Evolutionary conservation across 768 basidiomycete genomes (phyloP).

Genomic region (Piloderma croceum): DNA sequence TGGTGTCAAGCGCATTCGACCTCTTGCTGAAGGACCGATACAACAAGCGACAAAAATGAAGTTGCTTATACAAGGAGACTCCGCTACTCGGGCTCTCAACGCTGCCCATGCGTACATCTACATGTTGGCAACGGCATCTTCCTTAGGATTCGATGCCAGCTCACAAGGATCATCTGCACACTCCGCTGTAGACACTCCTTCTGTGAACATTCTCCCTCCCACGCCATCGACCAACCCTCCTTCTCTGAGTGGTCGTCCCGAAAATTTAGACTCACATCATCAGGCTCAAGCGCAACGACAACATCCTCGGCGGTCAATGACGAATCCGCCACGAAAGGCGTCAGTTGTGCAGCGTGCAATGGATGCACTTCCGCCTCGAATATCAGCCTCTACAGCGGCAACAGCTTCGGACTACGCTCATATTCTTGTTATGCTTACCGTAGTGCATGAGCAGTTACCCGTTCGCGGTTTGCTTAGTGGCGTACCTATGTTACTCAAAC

Average conservation of each 20-base stretch:
- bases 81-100: conserved; percentile 67
- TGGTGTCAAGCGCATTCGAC: conserved; percentile 40
- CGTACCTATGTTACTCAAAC: conserved; percentile 79
- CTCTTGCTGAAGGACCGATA: conserved; percentile 43
- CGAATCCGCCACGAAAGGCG: conserved; percentile 46
- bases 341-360: conserved; percentile 51
- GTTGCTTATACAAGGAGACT: conserved; percentile 49
- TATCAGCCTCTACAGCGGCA: conserved; percentile 37
- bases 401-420: conserved; percentile 73
- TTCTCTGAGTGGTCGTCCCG: conserved; percentile 13
- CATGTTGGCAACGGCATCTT: conserved; percentile 66
- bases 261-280: conserved; percentile 24
- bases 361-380: conserved; percentile 38
- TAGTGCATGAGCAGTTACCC: conserved; percentile 69
- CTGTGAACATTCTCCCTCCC: conserved; percentile 26
- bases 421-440: conserved; percentile 60
- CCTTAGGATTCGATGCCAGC: conserved; percentile 44
- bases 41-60: conserved; percentile 42
- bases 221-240: conserved; percentile 25
- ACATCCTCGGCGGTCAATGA: conserved; percentile 42
- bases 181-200: conserved; percentile 28
- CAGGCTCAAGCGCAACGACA: conserved; percentile 4
- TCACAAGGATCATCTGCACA: conserved; percentile 36
- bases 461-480: conserved; percentile 69
- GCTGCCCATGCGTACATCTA: conserved; percentile 78